Base-by-base conservation (phyloP, 495 filamentous ascomycete genomes). In the Neurospora terricola region DNA sequence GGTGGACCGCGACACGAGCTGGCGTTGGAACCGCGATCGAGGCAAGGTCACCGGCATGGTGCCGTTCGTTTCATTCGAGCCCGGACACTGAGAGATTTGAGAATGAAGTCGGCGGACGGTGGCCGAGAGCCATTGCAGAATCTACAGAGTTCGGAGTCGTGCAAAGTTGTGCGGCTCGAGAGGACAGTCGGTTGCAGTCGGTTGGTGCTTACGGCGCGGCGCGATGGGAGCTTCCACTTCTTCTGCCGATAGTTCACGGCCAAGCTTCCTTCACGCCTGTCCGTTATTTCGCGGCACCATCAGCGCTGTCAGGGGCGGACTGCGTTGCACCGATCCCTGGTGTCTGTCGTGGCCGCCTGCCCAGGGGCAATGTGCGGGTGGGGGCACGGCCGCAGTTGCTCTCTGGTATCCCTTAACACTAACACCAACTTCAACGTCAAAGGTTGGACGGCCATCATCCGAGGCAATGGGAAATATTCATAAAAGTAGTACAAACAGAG, bases 21-120 rank as follows among this genome's bases (percentile, higher is more conserved):
- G 69, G 71, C 76, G 79, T 36, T 77, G 70, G 75, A 77, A 38
- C 21, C 77, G 77, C 69, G 76, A 74, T 27, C 70, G 75, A 27
- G 48, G 71, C 27, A 68, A 38, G 23, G 70, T 66, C 70, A 54
- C 34, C 72, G 66, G 71, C 76, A 76, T 66, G 54, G 54, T 76
- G 38, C 74, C 70, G 71, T 54, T 74, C 71, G 73, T 70, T 37
- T 77, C 73, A 75, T 77, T 69, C 36, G 39, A 43, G 34, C 38
- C 21, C 23, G 23, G 54, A 18, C 54, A 62, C 23, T 42, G 70
- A 59, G n/a, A 37, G 70, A 18, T 27, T 21, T 21, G 70, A 11
- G 21, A 16, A 27, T 30, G 70, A 59, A 30, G 39, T 43, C 14
- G 38, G 38, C 38, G 38, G 70, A 71, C 70, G 10, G 70, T 34